These are phyloP conservation scores for Parastagonospora avenae DNA, from an alignment of 2,329 filamentous ascomycete genomes.

Conservation along the genomic window DNA sequence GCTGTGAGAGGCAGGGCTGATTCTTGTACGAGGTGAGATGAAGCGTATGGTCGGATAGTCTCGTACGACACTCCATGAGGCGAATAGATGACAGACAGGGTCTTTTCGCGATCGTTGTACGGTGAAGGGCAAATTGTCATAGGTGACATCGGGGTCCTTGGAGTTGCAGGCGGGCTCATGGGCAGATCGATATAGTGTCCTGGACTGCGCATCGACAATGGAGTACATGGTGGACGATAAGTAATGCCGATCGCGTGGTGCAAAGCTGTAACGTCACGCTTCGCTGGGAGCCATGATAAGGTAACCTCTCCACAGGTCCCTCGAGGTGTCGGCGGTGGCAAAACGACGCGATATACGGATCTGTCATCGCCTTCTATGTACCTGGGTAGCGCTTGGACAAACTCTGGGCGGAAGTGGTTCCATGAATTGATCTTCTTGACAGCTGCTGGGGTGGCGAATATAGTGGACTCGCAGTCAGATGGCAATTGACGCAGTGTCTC, in stretches of 20 bases:
- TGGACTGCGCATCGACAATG: conserved; percentile 38
- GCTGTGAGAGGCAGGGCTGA: conserved; percentile 66
- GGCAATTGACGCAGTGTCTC: conserved; percentile 70
- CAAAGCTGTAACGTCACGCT: conserved; percentile 63
- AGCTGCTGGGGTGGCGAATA: conserved; percentile 68
- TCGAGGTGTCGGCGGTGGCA: conserved; percentile 59
- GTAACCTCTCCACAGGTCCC: conserved; percentile 71
- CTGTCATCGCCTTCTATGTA: conserved; percentile 48
- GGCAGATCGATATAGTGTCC: conserved; percentile 46
- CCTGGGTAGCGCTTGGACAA: conserved; percentile 50
- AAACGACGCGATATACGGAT: conserved; percentile 55
- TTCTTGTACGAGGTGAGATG: conserved; percentile 61
- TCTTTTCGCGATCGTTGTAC: conserved; percentile 46
- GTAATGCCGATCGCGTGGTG: conserved; percentile 75
- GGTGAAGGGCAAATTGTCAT: conserved; percentile 41
- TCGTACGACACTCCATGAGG: conserved; percentile 66
- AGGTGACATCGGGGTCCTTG: conserved; percentile 38
- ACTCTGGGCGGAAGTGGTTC: conserved; percentile 67
- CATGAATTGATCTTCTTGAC: conserved; percentile 69
- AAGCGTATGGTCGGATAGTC: conserved; percentile 61
- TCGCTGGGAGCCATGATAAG: conserved; percentile 68
- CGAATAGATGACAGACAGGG: conserved; percentile 67
- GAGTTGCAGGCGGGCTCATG: conserved; percentile 43
- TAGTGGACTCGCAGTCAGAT: conserved; percentile 60
- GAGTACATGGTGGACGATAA: conserved; percentile 63